Evolutionary conservation across 2,329 filamentous ascomycete genomes (phyloP).

Genomic region (Diaporthe sp.): DNA sequence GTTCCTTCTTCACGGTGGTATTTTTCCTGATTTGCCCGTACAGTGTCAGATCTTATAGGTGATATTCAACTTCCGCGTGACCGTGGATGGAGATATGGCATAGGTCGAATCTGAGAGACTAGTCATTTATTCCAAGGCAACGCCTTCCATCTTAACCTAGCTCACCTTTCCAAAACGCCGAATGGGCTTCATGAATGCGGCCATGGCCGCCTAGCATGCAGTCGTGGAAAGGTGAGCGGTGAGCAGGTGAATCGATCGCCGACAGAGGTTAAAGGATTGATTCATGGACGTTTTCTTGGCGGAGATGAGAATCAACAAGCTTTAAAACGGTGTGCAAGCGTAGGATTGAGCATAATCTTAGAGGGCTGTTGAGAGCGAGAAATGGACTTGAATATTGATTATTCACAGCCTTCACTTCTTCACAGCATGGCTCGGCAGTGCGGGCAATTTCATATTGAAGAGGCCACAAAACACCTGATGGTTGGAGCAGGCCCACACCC

Average conservation of each 20-base stretch:
- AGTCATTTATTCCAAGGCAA: too few species aligned
- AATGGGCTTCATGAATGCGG: neutral
- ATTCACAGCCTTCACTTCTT: neutral
- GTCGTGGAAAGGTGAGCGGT: neutral
- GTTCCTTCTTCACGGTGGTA: too few species aligned
- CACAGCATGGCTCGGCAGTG: too few species aligned
- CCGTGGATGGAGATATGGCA: too few species aligned
- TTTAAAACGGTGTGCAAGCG: neutral
- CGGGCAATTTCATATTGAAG: neutral
- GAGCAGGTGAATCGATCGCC: neutral
- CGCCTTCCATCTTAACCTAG: neutral
- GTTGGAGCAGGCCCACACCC: neutral
- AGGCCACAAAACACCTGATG: neutral
- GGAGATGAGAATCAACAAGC: neutral
- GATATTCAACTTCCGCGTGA: too few species aligned
- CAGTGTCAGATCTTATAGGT: neutral
- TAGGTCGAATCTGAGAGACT: neutral
- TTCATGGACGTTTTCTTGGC: too few species aligned
- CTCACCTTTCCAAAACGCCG: neutral
- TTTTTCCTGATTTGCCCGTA: neutral
- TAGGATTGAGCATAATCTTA: too few species aligned
- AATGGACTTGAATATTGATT: neutral
- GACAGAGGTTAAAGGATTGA: too few species aligned
- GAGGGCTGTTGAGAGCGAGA: too few species aligned
- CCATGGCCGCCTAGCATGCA: neutral